A percentile compares a stretch with the other conserved stretches of the same genome.
phyloP scores from a whole-genome alignment of 495 filamentous ascomycete species.

The Penicillium verhagenii region DNA sequence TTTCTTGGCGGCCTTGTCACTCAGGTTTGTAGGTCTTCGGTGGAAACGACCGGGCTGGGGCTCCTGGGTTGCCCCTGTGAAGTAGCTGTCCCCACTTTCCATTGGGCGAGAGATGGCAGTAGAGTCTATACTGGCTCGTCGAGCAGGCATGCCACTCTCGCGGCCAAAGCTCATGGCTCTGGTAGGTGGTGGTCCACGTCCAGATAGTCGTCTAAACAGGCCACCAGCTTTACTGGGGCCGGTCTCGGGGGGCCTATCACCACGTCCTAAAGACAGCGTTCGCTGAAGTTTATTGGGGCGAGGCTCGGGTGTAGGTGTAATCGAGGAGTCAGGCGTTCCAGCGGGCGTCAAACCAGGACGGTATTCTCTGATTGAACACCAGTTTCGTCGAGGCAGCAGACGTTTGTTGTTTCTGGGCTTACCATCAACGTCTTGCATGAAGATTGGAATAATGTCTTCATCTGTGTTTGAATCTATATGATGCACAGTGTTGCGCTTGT shows the following conservation, averaged over 20 bases:
- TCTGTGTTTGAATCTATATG: constrained; percentile 74
- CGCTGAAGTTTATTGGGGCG: constrained; percentile 53
- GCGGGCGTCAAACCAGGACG: constrained; percentile 74
- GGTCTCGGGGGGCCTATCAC: constrained; percentile 33
- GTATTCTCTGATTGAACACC: constrained; percentile 84
- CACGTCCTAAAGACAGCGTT: constrained; percentile 63
- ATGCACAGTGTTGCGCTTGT: constrained; percentile 90
- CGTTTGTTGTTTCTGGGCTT: constrained; percentile 87
- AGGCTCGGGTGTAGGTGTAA: constrained; percentile 33
- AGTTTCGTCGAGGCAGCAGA: constrained; percentile 88
- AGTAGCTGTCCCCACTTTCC: constrained; percentile 40
- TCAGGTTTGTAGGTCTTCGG: constrained; percentile 69
- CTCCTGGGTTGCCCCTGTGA: constrained; percentile 24
- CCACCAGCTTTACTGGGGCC: constrained; percentile 32
- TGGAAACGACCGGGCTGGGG: constrained; percentile 57
- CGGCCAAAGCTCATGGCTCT: constrained; percentile 40
- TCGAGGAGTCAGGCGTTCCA: constrained; percentile 48
- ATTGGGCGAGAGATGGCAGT: constrained; percentile 27
- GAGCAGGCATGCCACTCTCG: constrained; percentile 14
- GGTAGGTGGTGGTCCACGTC: constrained; percentile 41
- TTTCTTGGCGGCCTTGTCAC: constrained; percentile 53
- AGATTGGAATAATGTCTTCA: constrained; percentile 94
- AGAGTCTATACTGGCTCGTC: constrained; percentile 42
- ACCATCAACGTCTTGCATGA: constrained; percentile 82
- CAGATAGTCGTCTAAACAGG: constrained; percentile 56